Conservation (phyloP, 106 monocot species). For the Acanthochlamys bracteata region DNA sequence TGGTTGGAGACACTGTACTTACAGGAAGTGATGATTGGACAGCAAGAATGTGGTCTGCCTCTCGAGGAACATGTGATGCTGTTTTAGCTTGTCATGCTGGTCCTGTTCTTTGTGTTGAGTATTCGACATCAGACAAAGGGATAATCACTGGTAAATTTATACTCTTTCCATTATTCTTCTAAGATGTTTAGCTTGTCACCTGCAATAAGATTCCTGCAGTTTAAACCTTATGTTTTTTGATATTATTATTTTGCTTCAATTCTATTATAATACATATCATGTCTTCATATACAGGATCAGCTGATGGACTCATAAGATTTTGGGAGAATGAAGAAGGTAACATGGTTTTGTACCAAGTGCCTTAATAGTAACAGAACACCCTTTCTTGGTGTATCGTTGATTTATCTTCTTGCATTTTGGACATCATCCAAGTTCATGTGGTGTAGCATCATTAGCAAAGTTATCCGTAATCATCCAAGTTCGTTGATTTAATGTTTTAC, state of each 20-base stretch:
- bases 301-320: constrained; percentile 83
- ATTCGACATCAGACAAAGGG: constrained; percentile 87
- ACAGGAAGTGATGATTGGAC: constrained; percentile 99
- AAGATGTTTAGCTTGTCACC: too few relatives aligned
- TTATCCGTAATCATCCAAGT: too few relatives aligned
- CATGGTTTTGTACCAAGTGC: background rate
- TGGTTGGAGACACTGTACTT: constrained; percentile 79
- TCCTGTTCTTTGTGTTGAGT: constrained; percentile 83
- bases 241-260: too few relatives aligned
- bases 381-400: too few relatives aligned
- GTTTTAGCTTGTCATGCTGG: constrained; percentile 99
- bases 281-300: constrained; percentile 89
- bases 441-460: too few relatives aligned
- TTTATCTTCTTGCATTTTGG: too few relatives aligned
- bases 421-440: too few relatives aligned
- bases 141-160: constrained; percentile 74
- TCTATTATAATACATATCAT: too few relatives aligned
- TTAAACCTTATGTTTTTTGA: too few relatives aligned
- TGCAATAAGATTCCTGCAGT: too few relatives aligned
- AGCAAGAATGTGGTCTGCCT: constrained; percentile 91
- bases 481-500: too few relatives aligned
- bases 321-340: constrained; percentile 94
- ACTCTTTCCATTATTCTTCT: background rate
- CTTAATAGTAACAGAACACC: too few relatives aligned
- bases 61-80: constrained; percentile 91